Conservation (phyloP, 805 yeast genomes). For the Lipomyces yamanashiensis region DNA sequence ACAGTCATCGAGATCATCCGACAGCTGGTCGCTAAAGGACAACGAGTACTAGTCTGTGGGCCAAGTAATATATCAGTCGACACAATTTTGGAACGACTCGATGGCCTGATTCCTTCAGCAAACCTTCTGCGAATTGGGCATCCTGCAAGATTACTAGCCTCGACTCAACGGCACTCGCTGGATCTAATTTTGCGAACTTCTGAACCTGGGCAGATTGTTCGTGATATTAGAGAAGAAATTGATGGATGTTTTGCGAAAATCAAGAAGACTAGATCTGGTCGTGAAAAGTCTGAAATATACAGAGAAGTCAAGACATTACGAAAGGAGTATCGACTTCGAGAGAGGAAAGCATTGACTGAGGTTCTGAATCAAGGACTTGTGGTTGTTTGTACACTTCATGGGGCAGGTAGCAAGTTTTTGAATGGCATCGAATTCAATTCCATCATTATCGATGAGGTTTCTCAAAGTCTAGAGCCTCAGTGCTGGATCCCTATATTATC, state of each 20-base stretch:
- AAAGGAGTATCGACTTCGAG: constrained; percentile 71
- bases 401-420: constrained; percentile 51
- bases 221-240: constrained; percentile 74
- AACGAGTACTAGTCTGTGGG: constrained; percentile 82
- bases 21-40: constrained; percentile 62
- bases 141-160: constrained; percentile 78
- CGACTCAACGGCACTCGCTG: constrained; percentile 70
- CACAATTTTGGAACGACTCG: constrained; percentile 79
- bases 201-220: constrained; percentile 63
- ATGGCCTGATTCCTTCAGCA: constrained; percentile 50
- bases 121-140: constrained; percentile 85
- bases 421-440: constrained; percentile 63
- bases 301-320: constrained; percentile 68
- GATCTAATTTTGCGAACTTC: constrained; percentile 69
- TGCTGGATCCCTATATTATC: constrained; percentile 91
- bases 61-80: constrained; percentile 90
- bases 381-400: constrained; percentile 83
- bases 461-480: constrained; percentile 92
- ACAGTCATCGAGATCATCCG: constrained; percentile 81
- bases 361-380: constrained; percentile 66
- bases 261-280: constrained; percentile 64
- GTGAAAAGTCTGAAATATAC: constrained; percentile 71
- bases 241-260: constrained; percentile 57
- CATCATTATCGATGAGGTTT: constrained; percentile 90
- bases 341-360: constrained; percentile 63